Conservation (phyloP, 225 moss, liverwort and hornwort species). For the Takakia lepidozioides region DNA sequence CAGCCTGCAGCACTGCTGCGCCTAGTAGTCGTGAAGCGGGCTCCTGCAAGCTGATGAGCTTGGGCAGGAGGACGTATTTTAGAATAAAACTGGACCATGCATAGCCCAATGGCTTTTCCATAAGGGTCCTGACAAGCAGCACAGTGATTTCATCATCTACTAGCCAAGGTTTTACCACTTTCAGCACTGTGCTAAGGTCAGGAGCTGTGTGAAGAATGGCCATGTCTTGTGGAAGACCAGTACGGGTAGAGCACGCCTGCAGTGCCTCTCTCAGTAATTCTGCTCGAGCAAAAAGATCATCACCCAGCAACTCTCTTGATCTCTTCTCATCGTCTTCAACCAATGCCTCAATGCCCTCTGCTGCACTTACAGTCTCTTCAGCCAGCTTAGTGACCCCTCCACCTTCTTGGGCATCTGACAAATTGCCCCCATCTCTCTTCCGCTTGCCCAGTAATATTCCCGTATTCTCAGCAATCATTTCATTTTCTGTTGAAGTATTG, state of each 20-base stretch:
- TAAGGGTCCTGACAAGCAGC: conserved; percentile 45
- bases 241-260: conserved; percentile 21
- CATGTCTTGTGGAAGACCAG: conserved; percentile 45
- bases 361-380: background rate
- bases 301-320: conserved; percentile 37
- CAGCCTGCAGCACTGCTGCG: conserved; percentile 51
- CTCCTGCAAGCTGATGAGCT: conserved; percentile 38
- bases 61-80: conserved; percentile 52
- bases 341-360: conserved; percentile 7
- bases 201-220: conserved; percentile 28
- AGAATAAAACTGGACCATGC: conserved; percentile 57
- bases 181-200: conserved; percentile 31
- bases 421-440: conserved; percentile 12
- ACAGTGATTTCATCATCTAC: conserved; percentile 63
- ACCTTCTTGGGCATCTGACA: conserved; percentile 3
- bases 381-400: background rate
- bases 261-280: conserved; percentile 39
- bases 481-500: conserved; percentile 1
- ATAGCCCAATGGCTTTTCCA: conserved; percentile 65
- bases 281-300: conserved; percentile 29
- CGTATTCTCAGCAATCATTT: conserved; percentile 5
- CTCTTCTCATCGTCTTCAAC: conserved; percentile 17
- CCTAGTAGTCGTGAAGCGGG: conserved; percentile 53
- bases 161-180: conserved; percentile 61
- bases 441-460: conserved; percentile 17